phyloP scores from a whole-genome alignment of 305 asterid genomes.

The Solanum hybrid region DNA sequence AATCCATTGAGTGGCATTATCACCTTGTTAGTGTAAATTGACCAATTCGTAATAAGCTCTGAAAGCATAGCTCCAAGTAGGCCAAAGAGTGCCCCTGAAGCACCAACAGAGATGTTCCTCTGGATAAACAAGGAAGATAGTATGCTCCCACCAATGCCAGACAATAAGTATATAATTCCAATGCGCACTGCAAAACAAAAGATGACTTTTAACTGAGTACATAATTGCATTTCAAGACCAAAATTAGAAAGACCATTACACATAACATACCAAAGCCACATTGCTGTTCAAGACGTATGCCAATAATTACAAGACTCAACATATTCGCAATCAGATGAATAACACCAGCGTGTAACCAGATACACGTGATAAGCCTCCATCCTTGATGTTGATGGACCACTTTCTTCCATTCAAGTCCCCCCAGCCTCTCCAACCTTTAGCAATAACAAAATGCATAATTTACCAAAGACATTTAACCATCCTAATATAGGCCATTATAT shows the following conservation, averaged over 20 bases:
- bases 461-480: background rate
- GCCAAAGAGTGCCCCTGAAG: slow-evolving; percentile 93
- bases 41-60: slow-evolving; percentile 80
- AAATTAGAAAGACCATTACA: background rate
- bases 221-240: background rate
- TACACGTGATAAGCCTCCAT: slow-evolving; percentile 79
- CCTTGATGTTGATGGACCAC: slow-evolving; percentile 68
- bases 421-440: slow-evolving; percentile 56
- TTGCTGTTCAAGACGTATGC: slow-evolving; percentile 90
- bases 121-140: slow-evolving; percentile 57
- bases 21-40: slow-evolving; percentile 74
- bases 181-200: slow-evolving; percentile 39
- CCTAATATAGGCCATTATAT: background rate
- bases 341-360: slow-evolving; percentile 91
- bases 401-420: slow-evolving; percentile 70
- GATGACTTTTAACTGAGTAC: background rate
- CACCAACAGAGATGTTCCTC: slow-evolving; percentile 64
- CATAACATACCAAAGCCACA: slow-evolving; percentile 62
- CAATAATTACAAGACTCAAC: slow-evolving; percentile 62
- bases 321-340: slow-evolving; percentile 69
- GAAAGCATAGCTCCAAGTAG: slow-evolving; percentile 95
- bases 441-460: slow-evolving; percentile 6
- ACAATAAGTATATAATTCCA: slow-evolving; percentile 53
- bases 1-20: background rate
- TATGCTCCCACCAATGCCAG: slow-evolving; percentile 80